These are phyloP conservation scores for Debaryomyces prosopidis DNA, from an alignment of 805 yeast species.

Conservation along the genomic window DNA sequence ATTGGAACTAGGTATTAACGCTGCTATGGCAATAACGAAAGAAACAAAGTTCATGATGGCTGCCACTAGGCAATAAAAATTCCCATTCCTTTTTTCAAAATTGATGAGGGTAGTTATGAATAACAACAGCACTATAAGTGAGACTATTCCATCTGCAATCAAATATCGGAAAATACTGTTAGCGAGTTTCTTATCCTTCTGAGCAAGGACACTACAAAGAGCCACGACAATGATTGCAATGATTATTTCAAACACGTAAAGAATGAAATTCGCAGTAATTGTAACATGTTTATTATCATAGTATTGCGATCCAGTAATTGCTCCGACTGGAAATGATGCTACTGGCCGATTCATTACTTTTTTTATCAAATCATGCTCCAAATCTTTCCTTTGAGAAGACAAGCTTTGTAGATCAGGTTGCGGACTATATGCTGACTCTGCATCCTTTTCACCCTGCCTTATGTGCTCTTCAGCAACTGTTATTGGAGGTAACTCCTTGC, in stretches of 20 bases:
- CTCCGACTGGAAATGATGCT: slow-evolving; percentile 19
- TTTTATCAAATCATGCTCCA: slow-evolving; percentile 29
- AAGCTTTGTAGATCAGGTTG: slow-evolving; percentile 17
- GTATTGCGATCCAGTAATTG: slow-evolving; percentile 13
- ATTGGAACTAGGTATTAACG: slow-evolving; percentile 23
- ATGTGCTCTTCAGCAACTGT: background rate
- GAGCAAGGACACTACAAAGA: slow-evolving; percentile 24
- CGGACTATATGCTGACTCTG: background rate
- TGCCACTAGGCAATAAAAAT: slow-evolving; percentile 38
- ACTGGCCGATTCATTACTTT: slow-evolving; percentile 36
- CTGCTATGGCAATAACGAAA: slow-evolving; percentile 29
- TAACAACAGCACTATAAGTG: slow-evolving; percentile 32
- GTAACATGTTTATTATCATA: slow-evolving; percentile 13
- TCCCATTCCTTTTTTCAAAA: slow-evolving; percentile 41
- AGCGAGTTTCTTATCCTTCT: slow-evolving; percentile 22
- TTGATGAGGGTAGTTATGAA: slow-evolving; percentile 38
- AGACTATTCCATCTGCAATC: slow-evolving; percentile 35
- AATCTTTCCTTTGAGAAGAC: slow-evolving; percentile 18
- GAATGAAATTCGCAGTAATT: slow-evolving; percentile 27
- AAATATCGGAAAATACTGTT: slow-evolving; percentile 34
- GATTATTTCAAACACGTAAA: slow-evolving; percentile 31
- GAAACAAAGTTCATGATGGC: slow-evolving; percentile 34
- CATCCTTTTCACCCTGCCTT: background rate
- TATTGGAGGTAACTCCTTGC: background rate
- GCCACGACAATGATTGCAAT: slow-evolving; percentile 28